These are phyloP conservation scores for Eragrostis nindensis DNA, from an alignment of 176 grass and related monocot genomes.

Conservation along the genomic window DNA sequence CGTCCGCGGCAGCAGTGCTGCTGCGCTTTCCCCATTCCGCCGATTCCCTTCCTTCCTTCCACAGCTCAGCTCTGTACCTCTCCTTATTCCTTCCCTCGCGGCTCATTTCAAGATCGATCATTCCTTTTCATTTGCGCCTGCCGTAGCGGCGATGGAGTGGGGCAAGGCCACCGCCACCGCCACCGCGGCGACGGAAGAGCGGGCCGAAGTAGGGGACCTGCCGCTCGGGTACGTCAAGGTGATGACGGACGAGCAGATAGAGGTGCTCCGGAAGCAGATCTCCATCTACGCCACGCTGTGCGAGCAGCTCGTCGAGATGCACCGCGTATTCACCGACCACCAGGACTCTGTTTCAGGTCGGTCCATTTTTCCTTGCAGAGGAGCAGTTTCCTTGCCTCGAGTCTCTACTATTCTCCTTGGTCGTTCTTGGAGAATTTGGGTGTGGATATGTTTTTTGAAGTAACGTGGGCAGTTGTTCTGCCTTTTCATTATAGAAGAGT, in stretches of 20 bases:
- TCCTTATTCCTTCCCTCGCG: background rate
- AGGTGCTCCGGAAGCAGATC: constrained; percentile 95
- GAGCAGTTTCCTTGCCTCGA: background rate
- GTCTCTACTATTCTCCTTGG: background rate
- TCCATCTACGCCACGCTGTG: constrained; percentile 96
- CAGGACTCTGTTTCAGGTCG: constrained; percentile 79
- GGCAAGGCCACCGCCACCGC: constrained; percentile 35
- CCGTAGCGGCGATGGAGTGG: constrained; percentile 46
- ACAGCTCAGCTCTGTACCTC: constrained; percentile 26
- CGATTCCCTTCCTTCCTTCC: constrained; percentile 33
- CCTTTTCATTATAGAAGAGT: too few relatives aligned
- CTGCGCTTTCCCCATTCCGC: background rate
- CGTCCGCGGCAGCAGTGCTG: too few relatives aligned
- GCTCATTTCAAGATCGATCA: too few relatives aligned
- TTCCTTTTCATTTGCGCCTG: background rate
- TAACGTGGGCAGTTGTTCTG: too few relatives aligned
- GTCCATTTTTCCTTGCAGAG: background rate
- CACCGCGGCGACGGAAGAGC: constrained; percentile 22
- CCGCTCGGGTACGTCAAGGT: constrained; percentile 74
- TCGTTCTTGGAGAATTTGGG: too few relatives aligned
- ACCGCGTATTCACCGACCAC: constrained; percentile 70
- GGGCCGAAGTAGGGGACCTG: constrained; percentile 35
- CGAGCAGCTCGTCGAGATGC: constrained; percentile 96
- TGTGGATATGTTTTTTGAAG: too few relatives aligned
- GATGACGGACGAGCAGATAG: constrained; percentile 97